A percentile compares a stretch with the other conserved stretches of the same genome.
phyloP scores from a whole-genome alignment of 768 basidiomycete species.

The Mrakia blollopis region DNA sequence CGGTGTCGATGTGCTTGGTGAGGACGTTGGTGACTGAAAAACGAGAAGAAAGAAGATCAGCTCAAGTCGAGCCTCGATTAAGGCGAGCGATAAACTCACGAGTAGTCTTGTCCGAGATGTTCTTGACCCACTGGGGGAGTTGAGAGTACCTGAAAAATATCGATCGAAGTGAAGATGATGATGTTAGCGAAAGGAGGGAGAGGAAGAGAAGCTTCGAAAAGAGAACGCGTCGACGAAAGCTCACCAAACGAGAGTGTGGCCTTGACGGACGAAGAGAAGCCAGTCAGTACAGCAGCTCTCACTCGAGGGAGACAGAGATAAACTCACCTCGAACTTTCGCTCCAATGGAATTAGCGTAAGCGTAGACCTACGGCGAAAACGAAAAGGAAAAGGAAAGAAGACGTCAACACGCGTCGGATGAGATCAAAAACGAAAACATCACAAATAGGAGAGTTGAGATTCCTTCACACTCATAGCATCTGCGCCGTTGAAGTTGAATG shows the following conservation, averaged over 20 bases:
- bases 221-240: background rate
- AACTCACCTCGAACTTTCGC: constrained; percentile 7
- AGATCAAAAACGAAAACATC: no score
- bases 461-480: background rate
- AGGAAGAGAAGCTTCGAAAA: no score
- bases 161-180: background rate
- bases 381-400: background rate
- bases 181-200: background rate
- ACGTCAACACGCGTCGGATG: background rate
- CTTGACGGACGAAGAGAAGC: background rate
- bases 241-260: background rate
- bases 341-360: background rate
- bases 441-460: background rate
- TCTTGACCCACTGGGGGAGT: constrained; percentile 13
- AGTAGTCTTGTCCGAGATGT: constrained; percentile 20
- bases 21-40: constrained; percentile 43
- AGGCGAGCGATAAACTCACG: constrained; percentile 30
- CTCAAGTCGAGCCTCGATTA: background rate
- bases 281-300: background rate
- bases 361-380: background rate
- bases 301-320: background rate
- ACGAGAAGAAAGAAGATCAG: background rate
- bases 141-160: background rate
- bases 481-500: background rate
- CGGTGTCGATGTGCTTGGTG: constrained; percentile 51